Evolutionary conservation across 371 early-diverging fungal genomes (phyloP).

Genomic region (Mortierella polycephala): DNA sequence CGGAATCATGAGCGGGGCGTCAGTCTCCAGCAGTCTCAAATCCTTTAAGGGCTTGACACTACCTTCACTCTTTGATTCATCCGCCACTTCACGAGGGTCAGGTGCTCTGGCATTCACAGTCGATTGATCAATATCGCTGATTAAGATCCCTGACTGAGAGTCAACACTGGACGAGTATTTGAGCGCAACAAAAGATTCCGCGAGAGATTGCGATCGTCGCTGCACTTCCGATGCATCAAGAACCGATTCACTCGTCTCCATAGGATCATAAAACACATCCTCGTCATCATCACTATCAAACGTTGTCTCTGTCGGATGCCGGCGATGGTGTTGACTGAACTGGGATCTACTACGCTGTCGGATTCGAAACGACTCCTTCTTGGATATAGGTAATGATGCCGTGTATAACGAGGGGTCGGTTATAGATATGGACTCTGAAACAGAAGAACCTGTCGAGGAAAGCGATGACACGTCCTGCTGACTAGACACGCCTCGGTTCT

Average conservation of each 20-base stretch:
- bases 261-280: constrained; percentile 47
- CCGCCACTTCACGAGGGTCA: constrained; percentile 47
- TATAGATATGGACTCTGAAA: constrained; percentile 1
- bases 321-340: background rate
- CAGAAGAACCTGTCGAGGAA: constrained; percentile 1
- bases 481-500: constrained; percentile 13
- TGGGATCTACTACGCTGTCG: constrained; percentile 6
- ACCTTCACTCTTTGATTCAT: constrained; percentile 55
- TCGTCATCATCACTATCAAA: constrained; percentile 34
- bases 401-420: constrained; percentile 15
- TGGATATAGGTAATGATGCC: constrained; percentile 30
- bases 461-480: background rate
- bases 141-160: constrained; percentile 50
- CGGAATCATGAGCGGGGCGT: constrained; percentile 75
- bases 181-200: constrained; percentile 62
- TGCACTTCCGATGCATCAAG: constrained; percentile 23
- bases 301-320: background rate
- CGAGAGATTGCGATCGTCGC: constrained; percentile 52
- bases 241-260: constrained; percentile 23
- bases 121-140: constrained; percentile 25
- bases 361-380: constrained; percentile 2
- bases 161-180: constrained; percentile 58
- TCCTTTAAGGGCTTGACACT: constrained; percentile 52
- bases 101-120: constrained; percentile 41
- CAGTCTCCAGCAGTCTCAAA: constrained; percentile 62